Evolutionary conservation across 2,329 filamentous ascomycete species (phyloP), one percentile per base, ranked within the genome.

Genomic region (Didymella exigua): DNA sequence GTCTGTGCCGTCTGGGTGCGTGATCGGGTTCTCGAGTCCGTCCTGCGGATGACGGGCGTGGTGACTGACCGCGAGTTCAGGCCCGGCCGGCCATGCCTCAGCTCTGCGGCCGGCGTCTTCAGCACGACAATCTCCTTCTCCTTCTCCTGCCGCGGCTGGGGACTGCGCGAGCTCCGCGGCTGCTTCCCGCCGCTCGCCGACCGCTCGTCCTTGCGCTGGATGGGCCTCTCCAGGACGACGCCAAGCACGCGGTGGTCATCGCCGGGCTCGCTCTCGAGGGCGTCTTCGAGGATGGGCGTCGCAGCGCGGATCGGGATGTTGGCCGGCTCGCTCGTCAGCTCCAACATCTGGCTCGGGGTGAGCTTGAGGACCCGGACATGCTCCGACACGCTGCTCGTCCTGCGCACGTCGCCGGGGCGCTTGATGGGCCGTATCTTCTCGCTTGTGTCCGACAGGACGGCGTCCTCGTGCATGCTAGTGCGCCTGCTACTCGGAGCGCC

Each of bases 271-370:
- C 55, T 58, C 29, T 71, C 71, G 13, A 62, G 48, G 4, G 62
- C 67, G 37, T 76, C 73, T 52, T 76, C 75, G 5, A 63, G 60
- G 18, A 78, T 74, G 5, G 70, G 72, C 5, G 73, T 67, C 8
- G 76, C 75, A 13, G 77, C 68, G 24, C 79, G 78, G 31, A 82
- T 66, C 3, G 82, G 81, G n/a, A 85, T 75, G 36, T 81, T 84
- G 14, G 81, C 76, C 8, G 82, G 81, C 11, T 82, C 82, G 14
- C 78, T 75, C 5, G 81, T 83, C 36, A 86, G 76, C 38, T 83
- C 81, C 36, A 82, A 77, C 2, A 86, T 81, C 67, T 84, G 78
- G 34, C 77, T 77, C 2, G 80, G 78, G 3, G 83, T 84, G 26
- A 85, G 71, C 62, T 83, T 85, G 54, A 82, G 68, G 3, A 80